These are phyloP conservation scores for Cryomyces minteri DNA, from an alignment of 495 filamentous ascomycete genomes.

Conservation along the genomic window DNA sequence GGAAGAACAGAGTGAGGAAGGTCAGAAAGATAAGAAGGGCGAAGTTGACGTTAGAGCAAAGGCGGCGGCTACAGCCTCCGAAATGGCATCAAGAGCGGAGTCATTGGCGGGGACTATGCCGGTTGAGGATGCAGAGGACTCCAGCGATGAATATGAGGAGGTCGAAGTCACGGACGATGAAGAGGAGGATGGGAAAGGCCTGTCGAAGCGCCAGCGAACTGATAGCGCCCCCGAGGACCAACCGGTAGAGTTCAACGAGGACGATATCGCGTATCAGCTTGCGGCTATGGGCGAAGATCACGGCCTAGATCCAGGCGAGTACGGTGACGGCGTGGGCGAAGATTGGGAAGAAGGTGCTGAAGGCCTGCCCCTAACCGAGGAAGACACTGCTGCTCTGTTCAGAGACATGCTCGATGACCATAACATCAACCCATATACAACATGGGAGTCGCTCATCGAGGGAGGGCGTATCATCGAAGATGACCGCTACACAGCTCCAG, in stretches of 20 bases:
- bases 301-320: conserved; percentile 50
- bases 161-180: conserved; percentile 60
- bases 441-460: conserved; percentile 76
- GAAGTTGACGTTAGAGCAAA: conserved; percentile 27
- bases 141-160: conserved; percentile 64
- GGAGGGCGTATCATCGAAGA: conserved; percentile 74
- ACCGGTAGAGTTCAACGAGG: conserved; percentile 80
- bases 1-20: conserved; percentile 6
- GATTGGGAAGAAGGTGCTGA: conserved; percentile 54
- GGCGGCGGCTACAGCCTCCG: conserved; percentile 16
- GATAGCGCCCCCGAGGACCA: conserved; percentile 32
- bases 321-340: conserved; percentile 42
- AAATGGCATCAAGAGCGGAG: neutral
- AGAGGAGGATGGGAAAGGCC: conserved; percentile 29
- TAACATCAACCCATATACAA: conserved; percentile 68
- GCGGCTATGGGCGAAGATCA: conserved; percentile 72
- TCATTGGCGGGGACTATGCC: conserved; percentile 4
- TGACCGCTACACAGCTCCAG: conserved; percentile 62
- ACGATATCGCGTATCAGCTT: conserved; percentile 86
- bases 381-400: conserved; percentile 42
- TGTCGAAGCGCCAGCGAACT: conserved; percentile 47
- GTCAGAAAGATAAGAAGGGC: conserved; percentile 8
- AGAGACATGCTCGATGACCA: conserved; percentile 71
- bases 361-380: conserved; percentile 19
- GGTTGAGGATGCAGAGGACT: conserved; percentile 6